Conservation (phyloP, 2,329 filamentous ascomycete species). For the Parastagonospora avenae region DNA sequence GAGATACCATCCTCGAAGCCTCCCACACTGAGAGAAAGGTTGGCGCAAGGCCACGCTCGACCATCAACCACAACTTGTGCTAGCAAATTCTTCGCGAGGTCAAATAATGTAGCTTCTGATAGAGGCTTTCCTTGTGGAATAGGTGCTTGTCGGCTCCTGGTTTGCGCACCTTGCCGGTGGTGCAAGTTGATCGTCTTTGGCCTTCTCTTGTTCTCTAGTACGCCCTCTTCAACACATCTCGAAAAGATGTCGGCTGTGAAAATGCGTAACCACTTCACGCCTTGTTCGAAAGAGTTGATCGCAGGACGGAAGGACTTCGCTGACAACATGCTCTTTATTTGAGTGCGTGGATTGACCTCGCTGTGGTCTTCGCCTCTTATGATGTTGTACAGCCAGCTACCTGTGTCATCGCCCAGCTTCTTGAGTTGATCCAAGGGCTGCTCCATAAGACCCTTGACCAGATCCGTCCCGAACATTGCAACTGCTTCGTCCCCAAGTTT, state of each 20-base stretch:
- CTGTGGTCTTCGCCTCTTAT: conserved; percentile 85
- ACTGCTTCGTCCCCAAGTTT: conserved; percentile 89
- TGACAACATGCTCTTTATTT: conserved; percentile 97
- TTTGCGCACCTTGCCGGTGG: conserved; percentile 75
- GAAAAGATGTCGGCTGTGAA: conserved; percentile 91
- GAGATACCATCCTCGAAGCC: conserved; percentile 88
- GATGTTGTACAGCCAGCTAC: conserved; percentile 81
- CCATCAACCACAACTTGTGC: conserved; percentile 79
- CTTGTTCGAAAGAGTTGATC: conserved; percentile 79
- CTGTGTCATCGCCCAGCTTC: conserved; percentile 82
- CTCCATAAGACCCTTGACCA: conserved; percentile 73
- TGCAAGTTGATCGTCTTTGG: conserved; percentile 87
- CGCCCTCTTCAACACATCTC: conserved; percentile 86
- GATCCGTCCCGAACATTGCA: conserved; percentile 79
- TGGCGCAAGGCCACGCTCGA: conserved; percentile 86
- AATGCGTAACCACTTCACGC: conserved; percentile 83
- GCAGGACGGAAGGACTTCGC: conserved; percentile 91
- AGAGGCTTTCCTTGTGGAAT: conserved; percentile 78
- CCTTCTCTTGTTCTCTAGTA: conserved; percentile 82
- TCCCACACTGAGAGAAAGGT: conserved; percentile 85
- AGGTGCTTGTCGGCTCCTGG: conserved; percentile 73
- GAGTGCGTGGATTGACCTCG: conserved; percentile 87
- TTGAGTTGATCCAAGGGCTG: conserved; percentile 76
- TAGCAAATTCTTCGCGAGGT: conserved; percentile 76
- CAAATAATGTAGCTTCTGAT: conserved; percentile 73